Evolutionary conservation across 495 filamentous ascomycete genomes (phyloP).

Genomic region (Podospora comata): DNA sequence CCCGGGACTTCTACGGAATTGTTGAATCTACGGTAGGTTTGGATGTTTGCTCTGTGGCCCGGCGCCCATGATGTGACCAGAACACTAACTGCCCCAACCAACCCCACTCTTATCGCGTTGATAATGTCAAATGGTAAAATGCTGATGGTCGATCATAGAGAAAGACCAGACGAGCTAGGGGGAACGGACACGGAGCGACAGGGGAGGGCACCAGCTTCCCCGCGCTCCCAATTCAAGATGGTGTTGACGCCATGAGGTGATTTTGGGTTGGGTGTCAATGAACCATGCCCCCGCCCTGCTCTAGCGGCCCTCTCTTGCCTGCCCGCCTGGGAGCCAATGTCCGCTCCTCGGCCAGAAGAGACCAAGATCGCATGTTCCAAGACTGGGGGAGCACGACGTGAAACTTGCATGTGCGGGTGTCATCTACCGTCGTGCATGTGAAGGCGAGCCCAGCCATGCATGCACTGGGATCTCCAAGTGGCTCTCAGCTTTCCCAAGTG

Average conservation of each 20-base stretch:
- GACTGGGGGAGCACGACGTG: neutral
- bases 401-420: slow-evolving; percentile 3
- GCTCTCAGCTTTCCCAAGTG: too few species aligned
- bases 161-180: neutral
- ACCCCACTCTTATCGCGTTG: slow-evolving; percentile 4
- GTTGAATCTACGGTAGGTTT: neutral
- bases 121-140: slow-evolving; percentile 4
- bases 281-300: neutral
- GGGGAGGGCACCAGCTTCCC: neutral
- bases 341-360: slow-evolving; percentile 2
- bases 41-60: too few species aligned
- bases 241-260: slow-evolving; percentile 11
- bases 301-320: neutral
- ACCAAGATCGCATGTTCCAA: slow-evolving; percentile 10
- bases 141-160: neutral
- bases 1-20: neutral
- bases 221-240: neutral
- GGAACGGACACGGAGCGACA: neutral
- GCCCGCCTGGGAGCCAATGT: neutral
- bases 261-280: slow-evolving; percentile 14
- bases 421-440: slow-evolving; percentile 9
- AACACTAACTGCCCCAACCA: neutral
- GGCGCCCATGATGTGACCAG: too few species aligned
- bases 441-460: neutral
- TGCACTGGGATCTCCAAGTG: neutral